Base-by-base conservation (phyloP, 306 rosid species). In the Quercus wislizeni region DNA sequence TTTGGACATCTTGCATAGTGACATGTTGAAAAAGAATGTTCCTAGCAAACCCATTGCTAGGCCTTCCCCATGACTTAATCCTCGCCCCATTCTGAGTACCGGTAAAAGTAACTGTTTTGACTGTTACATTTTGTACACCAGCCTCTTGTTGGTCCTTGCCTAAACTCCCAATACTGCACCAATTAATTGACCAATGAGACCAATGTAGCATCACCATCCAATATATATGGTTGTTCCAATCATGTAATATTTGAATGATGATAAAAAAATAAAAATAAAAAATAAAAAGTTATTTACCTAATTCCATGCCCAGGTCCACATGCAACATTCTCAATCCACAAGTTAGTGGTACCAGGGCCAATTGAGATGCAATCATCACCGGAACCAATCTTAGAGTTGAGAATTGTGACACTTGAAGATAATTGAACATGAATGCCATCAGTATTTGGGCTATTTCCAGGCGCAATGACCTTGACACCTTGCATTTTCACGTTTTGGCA, bases 301-400 rank as follows among this genome's bases (percentile, higher is more conserved):
- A 89, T 85, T 63, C 93, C 93, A 49, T 90, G 94, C 38, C 94
- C 92, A 0, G 94, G 94, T 65, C 92, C 91, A 27, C 94, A 90
- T 4, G 83, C 83, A 19, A 88, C 75, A 17, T 80, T 77, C 38
- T 88, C 87, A 19, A 90, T 88, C 94, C 94, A 90, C 84, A 90
- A 65, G 71, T 88, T 65, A 31, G 89, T 68, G 57, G 92, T 76
- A 41, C 94, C 92, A 2, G 90, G 89, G 38, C 93, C 93, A 63
- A 90, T 67, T n/a, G 93, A 90, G 74, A 90, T 81, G 79, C 90
- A 89, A 41, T 89, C 90, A n/a, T 89, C 92, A 13, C 92, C 92
- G 0, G 92, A 83, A 33, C 28, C 52, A 1, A 90, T 85, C 69
- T 63, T 87, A 14, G 91, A 80, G 49, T 28, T 33, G 31, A 82